phyloP scores from a whole-genome alignment of 805 yeast genomes.

The Zygosaccharomyces pseudorouxii region DNA sequence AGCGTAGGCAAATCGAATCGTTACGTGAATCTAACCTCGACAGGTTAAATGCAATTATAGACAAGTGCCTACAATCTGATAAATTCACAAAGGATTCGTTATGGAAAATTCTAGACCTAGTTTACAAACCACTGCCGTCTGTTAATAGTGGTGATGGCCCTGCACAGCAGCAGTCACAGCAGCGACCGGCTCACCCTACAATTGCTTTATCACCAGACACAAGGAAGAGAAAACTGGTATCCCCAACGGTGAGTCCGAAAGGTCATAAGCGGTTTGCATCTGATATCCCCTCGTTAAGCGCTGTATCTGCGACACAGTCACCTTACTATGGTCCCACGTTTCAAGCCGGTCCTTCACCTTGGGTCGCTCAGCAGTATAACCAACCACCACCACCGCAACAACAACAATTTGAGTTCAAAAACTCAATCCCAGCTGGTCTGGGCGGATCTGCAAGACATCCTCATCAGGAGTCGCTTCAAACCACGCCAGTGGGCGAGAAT shows the following conservation, averaged over 20 bases:
- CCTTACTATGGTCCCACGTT: neutral
- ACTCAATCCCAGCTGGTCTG: conserved; percentile 15
- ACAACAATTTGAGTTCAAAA: conserved; percentile 7
- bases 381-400: conserved; percentile 9
- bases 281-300: conserved; percentile 14
- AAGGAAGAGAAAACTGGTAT: conserved; percentile 8
- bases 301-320: conserved; percentile 2
- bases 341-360: conserved; percentile 8
- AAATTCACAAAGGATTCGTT: conserved; percentile 18
- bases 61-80: conserved; percentile 18
- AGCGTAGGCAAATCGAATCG: conserved; percentile 20
- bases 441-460: conserved; percentile 10
- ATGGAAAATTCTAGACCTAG: conserved; percentile 13
- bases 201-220: conserved; percentile 2
- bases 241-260: conserved; percentile 19
- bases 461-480: conserved; percentile 3
- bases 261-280: conserved; percentile 16
- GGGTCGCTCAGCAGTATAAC: conserved; percentile 12
- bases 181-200: conserved; percentile 1
- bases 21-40: conserved; percentile 19
- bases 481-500: conserved; percentile 6
- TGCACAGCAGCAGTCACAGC: neutral
- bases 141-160: neutral
- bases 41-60: conserved; percentile 18
- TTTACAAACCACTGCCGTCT: conserved; percentile 5